Evolutionary conservation across 1,284 basidiomycete species (phyloP).

Genomic region (Laetiporus sulphureus): DNA sequence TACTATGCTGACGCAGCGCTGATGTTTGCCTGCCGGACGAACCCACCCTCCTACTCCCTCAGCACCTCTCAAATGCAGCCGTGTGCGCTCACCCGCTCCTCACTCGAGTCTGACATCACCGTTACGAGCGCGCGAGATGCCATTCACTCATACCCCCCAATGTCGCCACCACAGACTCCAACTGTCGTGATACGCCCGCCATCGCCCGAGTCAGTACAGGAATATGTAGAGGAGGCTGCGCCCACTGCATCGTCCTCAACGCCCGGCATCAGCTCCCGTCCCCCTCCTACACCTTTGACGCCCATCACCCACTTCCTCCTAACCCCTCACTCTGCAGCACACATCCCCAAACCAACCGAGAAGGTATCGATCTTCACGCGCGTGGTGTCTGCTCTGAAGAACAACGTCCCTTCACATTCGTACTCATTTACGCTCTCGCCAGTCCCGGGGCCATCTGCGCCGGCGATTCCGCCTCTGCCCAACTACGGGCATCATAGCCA

Average conservation of each 20-base stretch:
- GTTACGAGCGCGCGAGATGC: conserved; percentile 28
- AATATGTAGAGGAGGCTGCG: conserved; percentile 29
- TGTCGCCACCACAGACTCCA: conserved; percentile 36
- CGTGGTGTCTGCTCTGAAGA: conserved; percentile 49
- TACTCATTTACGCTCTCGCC: conserved; percentile 59
- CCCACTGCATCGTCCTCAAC: neutral
- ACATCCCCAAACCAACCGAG: conserved; percentile 28
- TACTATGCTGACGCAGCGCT: conserved; percentile 57
- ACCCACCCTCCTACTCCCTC: conserved; percentile 18
- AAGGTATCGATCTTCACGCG: conserved; percentile 46
- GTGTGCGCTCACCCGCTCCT: conserved; percentile 13
- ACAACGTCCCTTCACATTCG: conserved; percentile 49
- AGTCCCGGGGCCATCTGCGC: conserved; percentile 24
- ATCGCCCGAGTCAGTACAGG: conserved; percentile 36
- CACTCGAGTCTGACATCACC: conserved; percentile 26
- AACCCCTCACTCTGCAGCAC: conserved; percentile 42
- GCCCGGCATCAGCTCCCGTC: neutral
- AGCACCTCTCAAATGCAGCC: conserved; percentile 6
- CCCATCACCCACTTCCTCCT: conserved; percentile 58
- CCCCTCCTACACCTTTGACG: neutral
- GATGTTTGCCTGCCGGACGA: conserved; percentile 56
- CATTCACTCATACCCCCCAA: conserved; percentile 63
- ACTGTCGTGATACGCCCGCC: conserved; percentile 33
- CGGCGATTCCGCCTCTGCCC: conserved; percentile 8
- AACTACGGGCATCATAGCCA: conserved; percentile 10